These are phyloP conservation scores for Mycena leptocephala DNA, from an alignment of 768 basidiomycete genomes.

Conservation along the genomic window DNA sequence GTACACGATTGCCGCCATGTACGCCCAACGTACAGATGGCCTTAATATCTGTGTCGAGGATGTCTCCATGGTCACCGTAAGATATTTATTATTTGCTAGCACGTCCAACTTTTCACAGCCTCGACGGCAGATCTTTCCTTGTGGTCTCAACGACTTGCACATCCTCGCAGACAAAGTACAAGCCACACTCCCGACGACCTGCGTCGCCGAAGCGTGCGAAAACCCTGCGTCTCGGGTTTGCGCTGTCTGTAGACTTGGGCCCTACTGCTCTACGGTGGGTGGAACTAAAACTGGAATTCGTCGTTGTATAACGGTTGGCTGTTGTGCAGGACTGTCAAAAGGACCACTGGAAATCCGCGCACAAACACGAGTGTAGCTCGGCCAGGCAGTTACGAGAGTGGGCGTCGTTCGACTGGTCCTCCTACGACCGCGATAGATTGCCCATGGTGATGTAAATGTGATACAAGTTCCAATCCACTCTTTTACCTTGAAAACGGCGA, in stretches of 20 bases:
- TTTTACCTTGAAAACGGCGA: conserved; percentile 10
- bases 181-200: conserved; percentile 11
- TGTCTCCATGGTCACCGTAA: conserved; percentile 11
- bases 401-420: conserved; percentile 14
- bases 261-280: conserved; percentile 16
- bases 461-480: conserved; percentile 17
- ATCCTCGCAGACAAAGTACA: conserved; percentile 18
- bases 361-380: conserved; percentile 13
- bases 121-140: conserved; percentile 18
- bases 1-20: conserved; percentile 18
- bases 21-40: neutral
- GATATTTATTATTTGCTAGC: conserved; percentile 6
- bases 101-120: neutral
- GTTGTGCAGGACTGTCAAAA: conserved; percentile 9
- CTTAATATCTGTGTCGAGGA: conserved; percentile 15
- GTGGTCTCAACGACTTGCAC: conserved; percentile 12
- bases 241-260: conserved; percentile 4
- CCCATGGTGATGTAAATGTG: conserved; percentile 15
- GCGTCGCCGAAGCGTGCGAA: conserved; percentile 16
- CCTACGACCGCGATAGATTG: conserved; percentile 11
- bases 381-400: conserved; percentile 17
- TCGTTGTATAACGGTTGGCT: conserved; percentile 5
- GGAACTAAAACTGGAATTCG: neutral
- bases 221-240: conserved; percentile 14
- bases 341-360: conserved; percentile 8